A percentile compares a stretch with the other conserved stretches of the same genome.
Evolutionary conservation across 768 basidiomycete species (phyloP).

Genomic region (Boletus bicolor): DNA sequence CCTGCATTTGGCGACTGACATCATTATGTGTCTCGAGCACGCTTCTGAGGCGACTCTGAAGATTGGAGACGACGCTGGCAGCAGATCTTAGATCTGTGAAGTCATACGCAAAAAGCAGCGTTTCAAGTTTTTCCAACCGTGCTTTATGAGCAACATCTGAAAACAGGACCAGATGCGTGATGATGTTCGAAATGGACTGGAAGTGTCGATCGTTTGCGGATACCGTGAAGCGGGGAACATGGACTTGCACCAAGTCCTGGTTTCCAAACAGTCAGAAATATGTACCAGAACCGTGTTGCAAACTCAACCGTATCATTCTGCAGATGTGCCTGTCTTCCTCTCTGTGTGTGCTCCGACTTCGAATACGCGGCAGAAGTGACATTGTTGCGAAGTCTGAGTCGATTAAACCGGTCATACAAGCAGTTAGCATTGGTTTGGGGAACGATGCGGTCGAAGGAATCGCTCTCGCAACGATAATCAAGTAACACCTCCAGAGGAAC

Average conservation of each 20-base stretch:
- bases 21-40: conserved; percentile 51
- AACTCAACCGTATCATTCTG: conserved; percentile 59
- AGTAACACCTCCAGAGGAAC: conserved; percentile 91
- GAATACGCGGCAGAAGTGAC: conserved; percentile 50
- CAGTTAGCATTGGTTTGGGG: conserved; percentile 84
- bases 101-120: conserved; percentile 83
- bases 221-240: conserved; percentile 84
- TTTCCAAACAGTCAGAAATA: conserved; percentile 10
- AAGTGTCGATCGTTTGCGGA: conserved; percentile 82
- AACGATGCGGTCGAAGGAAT: conserved; percentile 84
- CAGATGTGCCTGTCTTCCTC: conserved; percentile 43
- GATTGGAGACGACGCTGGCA: conserved; percentile 63
- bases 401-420: conserved; percentile 94
- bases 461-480: conserved; percentile 78
- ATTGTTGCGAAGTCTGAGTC: conserved; percentile 75
- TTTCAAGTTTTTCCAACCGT: conserved; percentile 75
- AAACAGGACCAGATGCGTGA: conserved; percentile 86
- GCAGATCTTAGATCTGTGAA: conserved; percentile 73
- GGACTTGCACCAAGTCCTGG: conserved; percentile 78
- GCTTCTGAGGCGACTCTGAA: conserved; percentile 71
- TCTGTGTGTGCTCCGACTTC: conserved; percentile 35
- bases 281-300: not conserved
- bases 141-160: conserved; percentile 82
- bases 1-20: conserved; percentile 34
- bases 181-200: conserved; percentile 79